Conservation (phyloP, 768 basidiomycete species). For the Hydnum rufescens region DNA sequence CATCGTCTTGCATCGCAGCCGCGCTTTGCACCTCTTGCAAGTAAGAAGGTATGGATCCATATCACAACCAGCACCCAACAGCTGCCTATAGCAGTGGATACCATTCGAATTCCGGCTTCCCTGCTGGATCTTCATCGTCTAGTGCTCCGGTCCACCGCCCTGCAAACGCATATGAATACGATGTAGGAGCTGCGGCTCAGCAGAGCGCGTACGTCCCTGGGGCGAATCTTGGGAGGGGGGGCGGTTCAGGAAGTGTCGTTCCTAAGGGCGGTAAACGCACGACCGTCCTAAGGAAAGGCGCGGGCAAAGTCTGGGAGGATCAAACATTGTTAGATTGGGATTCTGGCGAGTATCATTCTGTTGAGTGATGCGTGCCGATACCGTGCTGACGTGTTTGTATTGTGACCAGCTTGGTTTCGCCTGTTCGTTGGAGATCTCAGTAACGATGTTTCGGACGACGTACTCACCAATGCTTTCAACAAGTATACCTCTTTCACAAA, state of each 20-base stretch:
- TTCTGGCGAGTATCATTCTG: slow-evolving; percentile 43
- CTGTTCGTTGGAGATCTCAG: slow-evolving; percentile 95
- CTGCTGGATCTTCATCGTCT: slow-evolving; percentile 5
- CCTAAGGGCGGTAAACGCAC: slow-evolving; percentile 81
- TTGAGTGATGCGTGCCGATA: slow-evolving; percentile 8
- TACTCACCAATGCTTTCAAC: slow-evolving; percentile 80
- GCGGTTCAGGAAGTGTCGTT: slow-evolving; percentile 67
- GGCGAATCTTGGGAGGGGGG: slow-evolving; percentile 74
- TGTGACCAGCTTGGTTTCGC: slow-evolving; percentile 71
- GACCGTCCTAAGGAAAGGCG: slow-evolving; percentile 89
- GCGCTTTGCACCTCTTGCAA: no score
- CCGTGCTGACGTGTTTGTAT: no score
- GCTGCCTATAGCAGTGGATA: neutral
- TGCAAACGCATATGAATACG: slow-evolving; percentile 82
- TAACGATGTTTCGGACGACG: slow-evolving; percentile 94
- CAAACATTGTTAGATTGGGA: slow-evolving; percentile 96
- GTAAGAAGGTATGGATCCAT: neutral
- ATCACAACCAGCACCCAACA: neutral
- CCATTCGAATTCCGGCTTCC: neutral
- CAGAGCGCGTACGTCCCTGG: slow-evolving; percentile 87
- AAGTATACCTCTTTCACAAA: slow-evolving; percentile 88
- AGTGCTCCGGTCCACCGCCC: slow-evolving; percentile 45
- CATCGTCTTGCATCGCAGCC: no score
- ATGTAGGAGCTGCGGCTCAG: slow-evolving; percentile 76
- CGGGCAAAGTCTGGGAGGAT: slow-evolving; percentile 96